Percentiles rank a stretch among this genome's conserved stretches.
Conservation (phyloP, 1,284 basidiomycete species). For the Amylostereum areolatum region DNA sequence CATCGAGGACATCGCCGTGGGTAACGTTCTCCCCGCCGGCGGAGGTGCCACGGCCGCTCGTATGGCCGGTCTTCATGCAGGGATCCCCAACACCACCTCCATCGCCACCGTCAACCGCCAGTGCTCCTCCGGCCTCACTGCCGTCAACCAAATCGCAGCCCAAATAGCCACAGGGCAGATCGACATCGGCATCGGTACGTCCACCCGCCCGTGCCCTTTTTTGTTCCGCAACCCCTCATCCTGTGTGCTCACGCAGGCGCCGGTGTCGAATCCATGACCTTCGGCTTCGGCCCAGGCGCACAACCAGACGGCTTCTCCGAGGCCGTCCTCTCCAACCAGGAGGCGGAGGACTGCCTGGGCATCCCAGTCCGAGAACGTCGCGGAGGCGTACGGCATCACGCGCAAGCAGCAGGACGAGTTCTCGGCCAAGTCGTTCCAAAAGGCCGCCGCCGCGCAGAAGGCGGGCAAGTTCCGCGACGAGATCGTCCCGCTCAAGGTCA, state of each 20-base stretch:
- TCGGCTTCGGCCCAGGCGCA: conserved; percentile 71
- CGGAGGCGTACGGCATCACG: conserved; percentile 68
- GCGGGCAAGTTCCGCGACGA: conserved; percentile 90
- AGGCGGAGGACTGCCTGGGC: conserved; percentile 93
- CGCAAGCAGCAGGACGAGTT: conserved; percentile 81
- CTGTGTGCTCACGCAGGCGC: too few species aligned
- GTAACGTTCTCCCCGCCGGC: conserved; percentile 90
- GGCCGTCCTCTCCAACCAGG: conserved; percentile 69
- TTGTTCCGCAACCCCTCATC: too few species aligned
- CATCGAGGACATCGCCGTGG: conserved; percentile 88
- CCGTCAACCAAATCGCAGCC: conserved; percentile 89
- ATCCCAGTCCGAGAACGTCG: conserved; percentile 97
- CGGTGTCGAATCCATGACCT: conserved; percentile 95
- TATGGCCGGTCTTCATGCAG: conserved; percentile 91
- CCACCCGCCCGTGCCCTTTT: neutral
- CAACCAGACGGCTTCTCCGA: conserved; percentile 78
- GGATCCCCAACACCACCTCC: conserved; percentile 79
- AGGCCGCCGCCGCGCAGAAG: conserved; percentile 84
- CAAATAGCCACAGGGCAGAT: conserved; percentile 82
- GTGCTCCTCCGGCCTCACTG: conserved; percentile 89
- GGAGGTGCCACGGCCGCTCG: conserved; percentile 89
- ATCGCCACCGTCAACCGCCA: conserved; percentile 93
- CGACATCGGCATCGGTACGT: conserved; percentile 86
- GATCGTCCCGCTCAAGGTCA: conserved; percentile 83
- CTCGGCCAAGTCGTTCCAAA: conserved; percentile 81